Base-by-base conservation (phyloP, 352 stramenopile species). In the Phytophthora macrochlamydospora region DNA sequence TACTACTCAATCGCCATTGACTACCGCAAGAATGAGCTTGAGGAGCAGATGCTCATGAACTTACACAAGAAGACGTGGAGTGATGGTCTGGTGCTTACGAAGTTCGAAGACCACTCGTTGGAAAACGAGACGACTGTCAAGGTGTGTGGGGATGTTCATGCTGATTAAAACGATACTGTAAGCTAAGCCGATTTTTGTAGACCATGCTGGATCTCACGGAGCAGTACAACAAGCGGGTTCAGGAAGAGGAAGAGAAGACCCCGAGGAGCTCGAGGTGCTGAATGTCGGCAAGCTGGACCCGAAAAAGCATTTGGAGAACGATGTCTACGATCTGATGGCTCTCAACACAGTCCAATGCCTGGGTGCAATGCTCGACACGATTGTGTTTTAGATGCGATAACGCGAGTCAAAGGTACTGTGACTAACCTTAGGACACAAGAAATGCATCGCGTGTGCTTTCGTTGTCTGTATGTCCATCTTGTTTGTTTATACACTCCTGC, bases 41-140 rank as follows among this genome's bases (percentile, higher is more conserved):
- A 99, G 78, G 97, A 99, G 79, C 97, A 99, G 79, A 99, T 99
- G 97, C 88, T 99, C 12, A 98, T 98, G 92, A 99, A 99, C 79
- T 73, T 99, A 56, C 92, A 99, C 87, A 98, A 99, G 69, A 97
- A 97, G 59, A 96, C 97, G 63, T 99, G 98, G 98, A 98, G 96
- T 49, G 81, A 94, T 32, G 97, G 97, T 1, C 82, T 99, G 7
- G 92, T 97, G 53, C 83, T 99, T 4, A 78, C 94, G 51, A 90
- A 93, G 59, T 99, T 99, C 73, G 97, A 99, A 74, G 91, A 99
- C 59, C 95, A 99, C 76, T 83, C 97, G 49, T 71, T 81, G 48
- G 87, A 90, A 35, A 99, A 98, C 66, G 91, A 98, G 73, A 88
- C 90, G 51, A 90, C 93, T 14, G 89, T 99, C 28, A 92, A 98